Conservation (phyloP, 2,329 filamentous ascomycete genomes). For the Talaromyces sp. region DNA sequence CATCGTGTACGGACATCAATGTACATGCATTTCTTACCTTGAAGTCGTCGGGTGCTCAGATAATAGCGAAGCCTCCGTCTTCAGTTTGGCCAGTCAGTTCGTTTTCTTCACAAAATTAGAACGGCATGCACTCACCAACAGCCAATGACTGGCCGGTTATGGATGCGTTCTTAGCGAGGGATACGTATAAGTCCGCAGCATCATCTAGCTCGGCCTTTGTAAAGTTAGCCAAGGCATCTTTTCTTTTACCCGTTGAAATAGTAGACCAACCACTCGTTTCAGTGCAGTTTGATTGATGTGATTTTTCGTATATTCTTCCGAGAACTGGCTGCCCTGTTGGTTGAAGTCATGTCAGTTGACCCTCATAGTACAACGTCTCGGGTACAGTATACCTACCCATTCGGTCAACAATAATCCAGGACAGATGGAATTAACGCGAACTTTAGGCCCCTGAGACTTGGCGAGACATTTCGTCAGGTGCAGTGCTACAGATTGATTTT, state of each 20-base stretch:
- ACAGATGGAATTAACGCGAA: slow-evolving; percentile 62
- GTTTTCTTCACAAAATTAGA: background rate
- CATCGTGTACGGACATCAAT: background rate
- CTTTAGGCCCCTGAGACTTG: slow-evolving; percentile 58
- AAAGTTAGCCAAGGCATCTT: background rate
- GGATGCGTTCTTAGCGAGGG: slow-evolving; percentile 43
- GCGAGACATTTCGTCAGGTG: slow-evolving; percentile 66
- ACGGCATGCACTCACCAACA: slow-evolving; percentile 34
- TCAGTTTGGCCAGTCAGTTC: background rate
- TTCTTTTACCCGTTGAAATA: background rate
- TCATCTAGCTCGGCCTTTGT: slow-evolving; percentile 41
- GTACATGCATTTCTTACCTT: background rate
- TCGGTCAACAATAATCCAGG: slow-evolving; percentile 65
- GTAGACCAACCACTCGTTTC: slow-evolving; percentile 50
- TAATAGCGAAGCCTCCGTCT: slow-evolving; percentile 9
- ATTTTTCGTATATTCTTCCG: slow-evolving; percentile 54
- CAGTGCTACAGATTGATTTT: slow-evolving; percentile 42
- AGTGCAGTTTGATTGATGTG: slow-evolving; percentile 57
- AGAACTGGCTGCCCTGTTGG: slow-evolving; percentile 53
- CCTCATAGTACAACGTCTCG: background rate
- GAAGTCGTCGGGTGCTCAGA: background rate
- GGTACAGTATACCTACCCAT: slow-evolving; percentile 50
- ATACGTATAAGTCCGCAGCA: slow-evolving; percentile 39
- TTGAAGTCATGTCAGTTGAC: slow-evolving; percentile 5
- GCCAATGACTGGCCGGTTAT: slow-evolving; percentile 46